A percentile compares a stretch with the other conserved stretches of the same genome.
phyloP scores from a whole-genome alignment of 2,329 filamentous ascomycete genomes.

The Epicoccum nigrum region DNA sequence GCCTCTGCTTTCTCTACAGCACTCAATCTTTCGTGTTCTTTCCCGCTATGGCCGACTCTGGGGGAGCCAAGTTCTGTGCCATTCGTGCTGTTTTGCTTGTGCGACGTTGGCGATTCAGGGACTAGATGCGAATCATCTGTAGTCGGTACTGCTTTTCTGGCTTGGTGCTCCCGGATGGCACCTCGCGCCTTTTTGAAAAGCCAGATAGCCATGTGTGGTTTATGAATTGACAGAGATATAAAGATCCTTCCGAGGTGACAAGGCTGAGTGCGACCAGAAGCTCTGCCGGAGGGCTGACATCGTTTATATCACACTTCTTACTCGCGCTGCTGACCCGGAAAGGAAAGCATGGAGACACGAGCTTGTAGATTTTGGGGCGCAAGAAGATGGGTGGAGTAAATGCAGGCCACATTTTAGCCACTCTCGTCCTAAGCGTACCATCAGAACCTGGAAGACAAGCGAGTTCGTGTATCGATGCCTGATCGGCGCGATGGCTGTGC shows the following conservation, averaged over 20 bases:
- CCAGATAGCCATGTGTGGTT: conserved; percentile 12
- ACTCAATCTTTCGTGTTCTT: conserved; percentile 6
- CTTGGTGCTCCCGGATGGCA: conserved; percentile 29
- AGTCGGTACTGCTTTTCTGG: conserved; percentile 27
- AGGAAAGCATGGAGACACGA: conserved; percentile 6
- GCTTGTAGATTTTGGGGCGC: not conserved
- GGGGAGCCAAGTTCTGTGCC: conserved; percentile 4
- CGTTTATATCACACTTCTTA: conserved; percentile 2
- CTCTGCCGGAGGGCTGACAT: not conserved
- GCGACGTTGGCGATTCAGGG: conserved; percentile 21
- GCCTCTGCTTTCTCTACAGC: conserved; percentile 20
- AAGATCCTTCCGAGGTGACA: too few relatives aligned
- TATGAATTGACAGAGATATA: too few relatives aligned
- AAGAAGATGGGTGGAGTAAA: not conserved
- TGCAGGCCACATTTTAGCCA: not conserved
- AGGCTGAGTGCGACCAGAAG: too few relatives aligned
- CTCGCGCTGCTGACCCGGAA: conserved; percentile 1
- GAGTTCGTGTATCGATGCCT: not conserved
- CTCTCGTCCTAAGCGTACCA: not conserved
- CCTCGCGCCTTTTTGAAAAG: conserved; percentile 36
- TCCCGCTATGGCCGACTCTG: conserved; percentile 2
- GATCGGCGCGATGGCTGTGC: conserved; percentile 1
- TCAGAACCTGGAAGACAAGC: not conserved
- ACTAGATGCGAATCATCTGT: conserved; percentile 33
- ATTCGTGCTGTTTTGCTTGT: not conserved